Conservation (phyloP, 495 filamentous ascomycete genomes). For the Daldinia grandis region DNA sequence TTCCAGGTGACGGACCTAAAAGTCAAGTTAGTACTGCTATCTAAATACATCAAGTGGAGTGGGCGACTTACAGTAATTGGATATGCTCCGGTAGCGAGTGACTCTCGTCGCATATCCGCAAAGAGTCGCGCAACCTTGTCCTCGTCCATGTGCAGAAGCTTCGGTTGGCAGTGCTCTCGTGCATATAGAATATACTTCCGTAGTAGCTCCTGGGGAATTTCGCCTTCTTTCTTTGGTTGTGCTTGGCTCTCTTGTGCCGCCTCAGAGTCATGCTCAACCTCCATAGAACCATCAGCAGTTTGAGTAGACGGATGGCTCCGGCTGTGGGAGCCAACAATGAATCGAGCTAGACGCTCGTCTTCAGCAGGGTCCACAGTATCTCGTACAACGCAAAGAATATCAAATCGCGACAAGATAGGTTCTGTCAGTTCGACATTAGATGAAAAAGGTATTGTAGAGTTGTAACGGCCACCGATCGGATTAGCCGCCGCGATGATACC, state of each 20-base stretch:
- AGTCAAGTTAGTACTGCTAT: conserved; percentile 31
- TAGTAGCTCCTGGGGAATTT: conserved; percentile 90
- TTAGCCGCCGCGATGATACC: conserved; percentile 98
- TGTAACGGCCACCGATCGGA: conserved; percentile 95
- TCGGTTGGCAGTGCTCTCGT: conserved; percentile 86
- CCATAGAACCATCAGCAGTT: conserved; percentile 66
- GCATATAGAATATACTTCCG: conserved; percentile 98
- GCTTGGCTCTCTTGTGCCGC: conserved; percentile 54
- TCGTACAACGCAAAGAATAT: conserved; percentile 95
- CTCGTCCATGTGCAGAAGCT: conserved; percentile 97
- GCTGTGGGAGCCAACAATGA: conserved; percentile 92
- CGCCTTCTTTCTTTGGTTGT: conserved; percentile 71
- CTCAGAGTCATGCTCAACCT: conserved; percentile 64
- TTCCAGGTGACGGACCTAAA: conserved; percentile 93
- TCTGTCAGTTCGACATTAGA: conserved; percentile 98
- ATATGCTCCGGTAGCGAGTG: conserved; percentile 91
- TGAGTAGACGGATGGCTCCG: conserved; percentile 83
- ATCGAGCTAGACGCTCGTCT: conserved; percentile 92
- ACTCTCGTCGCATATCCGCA: conserved; percentile 94
- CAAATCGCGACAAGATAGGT: conserved; percentile 97
- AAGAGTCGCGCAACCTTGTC: conserved; percentile 96
- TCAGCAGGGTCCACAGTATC: conserved; percentile 97
- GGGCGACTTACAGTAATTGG: conserved; percentile 86
- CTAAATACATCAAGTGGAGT: background rate
- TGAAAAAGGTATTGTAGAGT: conserved; percentile 92